A percentile compares a stretch with the other conserved stretches of the same genome.
Conservation (phyloP, 192 early-diverging fungal genomes). For the Coemansia sp. region DNA sequence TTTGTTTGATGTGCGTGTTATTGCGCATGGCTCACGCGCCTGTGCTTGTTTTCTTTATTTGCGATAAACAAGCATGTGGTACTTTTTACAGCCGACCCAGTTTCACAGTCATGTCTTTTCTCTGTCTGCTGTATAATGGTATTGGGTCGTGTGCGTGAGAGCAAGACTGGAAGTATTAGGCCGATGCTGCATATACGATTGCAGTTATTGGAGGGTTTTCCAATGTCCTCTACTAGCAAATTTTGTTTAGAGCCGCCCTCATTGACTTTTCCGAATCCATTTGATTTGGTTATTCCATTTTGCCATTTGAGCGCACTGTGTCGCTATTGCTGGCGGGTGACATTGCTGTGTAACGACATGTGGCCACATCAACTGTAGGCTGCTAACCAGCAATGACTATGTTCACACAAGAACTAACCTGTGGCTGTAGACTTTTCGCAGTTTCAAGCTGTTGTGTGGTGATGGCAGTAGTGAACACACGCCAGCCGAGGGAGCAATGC, state of each 20-base stretch:
- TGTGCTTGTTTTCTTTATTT: neutral
- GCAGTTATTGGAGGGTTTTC: neutral
- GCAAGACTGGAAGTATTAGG: neutral
- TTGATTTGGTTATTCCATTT: neutral
- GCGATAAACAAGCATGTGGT: neutral
- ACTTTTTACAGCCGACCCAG: neutral
- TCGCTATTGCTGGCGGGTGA: neutral
- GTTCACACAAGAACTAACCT: neutral
- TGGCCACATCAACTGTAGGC: neutral
- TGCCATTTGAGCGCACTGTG: neutral
- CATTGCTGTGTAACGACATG: neutral
- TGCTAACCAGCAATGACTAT: neutral
- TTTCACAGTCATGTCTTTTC: neutral
- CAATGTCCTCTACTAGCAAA: neutral
- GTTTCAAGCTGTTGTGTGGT: neutral
- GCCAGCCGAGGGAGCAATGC: neutral
- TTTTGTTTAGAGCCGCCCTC: neutral
- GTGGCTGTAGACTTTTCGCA: slow-evolving; percentile 3
- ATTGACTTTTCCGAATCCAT: neutral
- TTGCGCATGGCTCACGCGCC: neutral
- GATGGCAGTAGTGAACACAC: neutral
- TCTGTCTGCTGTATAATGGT: neutral
- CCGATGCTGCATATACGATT: neutral
- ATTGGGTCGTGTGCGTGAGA: neutral
- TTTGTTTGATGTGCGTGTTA: neutral